Base-by-base conservation (phyloP, 1,284 basidiomycete species). In the Cryptococcus amylolentus region DNA sequence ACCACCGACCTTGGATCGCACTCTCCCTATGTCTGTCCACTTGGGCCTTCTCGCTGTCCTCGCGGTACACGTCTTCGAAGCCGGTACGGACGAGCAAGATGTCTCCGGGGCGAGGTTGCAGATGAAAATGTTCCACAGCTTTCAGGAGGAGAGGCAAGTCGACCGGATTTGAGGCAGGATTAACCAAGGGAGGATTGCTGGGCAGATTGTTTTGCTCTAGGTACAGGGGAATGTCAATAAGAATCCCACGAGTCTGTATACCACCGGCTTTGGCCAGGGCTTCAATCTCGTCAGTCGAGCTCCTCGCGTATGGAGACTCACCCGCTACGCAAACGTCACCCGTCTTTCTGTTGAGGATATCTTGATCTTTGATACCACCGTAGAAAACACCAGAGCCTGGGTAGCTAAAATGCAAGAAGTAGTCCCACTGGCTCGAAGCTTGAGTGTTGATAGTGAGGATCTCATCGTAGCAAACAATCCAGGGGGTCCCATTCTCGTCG, bases 401-500 rank as follows among this genome's bases (percentile, higher is more conserved):
- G 49, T 63, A 63, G 5, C 51, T 38, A 41, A 55, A 63, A 41
- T 63, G 61, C 26, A 59, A 26, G 37, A 63, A 63, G 42, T 58
- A 59, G 48, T 63, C 61, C 61, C 61, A 63, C 41, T 63, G 61
- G 4, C 58, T 63, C 23, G 61, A 49, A n/a, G 46, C 31, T 31
- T 63, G 61, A 18, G 61, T 60, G 38, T 63, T 63, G 14, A 63
- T 38, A 10, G 52, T 18, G 5, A 63, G 27, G 39, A 60, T 55
- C 46, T 60, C 58, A 51, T 63, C 61, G 43, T 56, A 59, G 48
- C 56, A 57, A n/a, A 58, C 54, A 6, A 54, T 27, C 31, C 43
- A 62, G 10, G 35, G 16, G 37, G 54, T 48, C 6, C 52, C 54
- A 16, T 53, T 26, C 18, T 40, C 27, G 8, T 59, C 40, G 5